phyloP scores from a whole-genome alignment of 192 early-diverging fungal genomes.

The Gamsiella multidivaricata region DNA sequence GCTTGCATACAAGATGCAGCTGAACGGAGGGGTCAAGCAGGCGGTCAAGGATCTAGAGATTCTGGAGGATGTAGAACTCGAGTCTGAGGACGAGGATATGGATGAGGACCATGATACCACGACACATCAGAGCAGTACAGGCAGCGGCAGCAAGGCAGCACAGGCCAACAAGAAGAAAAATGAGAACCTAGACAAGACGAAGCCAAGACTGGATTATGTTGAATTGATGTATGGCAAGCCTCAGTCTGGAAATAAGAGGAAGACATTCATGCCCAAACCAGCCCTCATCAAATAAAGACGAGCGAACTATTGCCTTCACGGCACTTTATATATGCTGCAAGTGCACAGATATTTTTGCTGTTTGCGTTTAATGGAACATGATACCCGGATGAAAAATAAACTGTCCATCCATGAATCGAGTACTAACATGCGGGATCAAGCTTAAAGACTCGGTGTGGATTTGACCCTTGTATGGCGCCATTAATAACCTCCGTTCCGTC shows the following conservation, averaged over 20 bases:
- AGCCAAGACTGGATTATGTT: constrained; percentile 46
- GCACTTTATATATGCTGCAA: background rate
- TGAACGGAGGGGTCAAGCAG: constrained; percentile 46
- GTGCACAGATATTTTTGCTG: too few relatives aligned
- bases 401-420: too few relatives aligned
- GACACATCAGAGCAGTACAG: background rate
- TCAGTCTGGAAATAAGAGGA: constrained; percentile 37
- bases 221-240: constrained; percentile 53
- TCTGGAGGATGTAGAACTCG: constrained; percentile 19
- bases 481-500: too few relatives aligned
- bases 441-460: too few relatives aligned
- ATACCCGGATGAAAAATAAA: too few relatives aligned
- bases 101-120: background rate
- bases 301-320: background rate
- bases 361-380: too few relatives aligned
- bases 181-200: constrained; percentile 39
- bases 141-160: too few relatives aligned
- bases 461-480: too few relatives aligned
- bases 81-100: constrained; percentile 43
- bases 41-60: constrained; percentile 37
- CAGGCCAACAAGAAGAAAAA: constrained; percentile 24
- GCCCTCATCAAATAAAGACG: constrained; percentile 43
- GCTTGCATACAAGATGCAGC: constrained; percentile 52
- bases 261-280: constrained; percentile 50
- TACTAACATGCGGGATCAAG: too few relatives aligned